Evolutionary conservation across 352 stramenopile species (phyloP), one percentile per base, ranked within the genome.

Genomic region (Pythium pyrilobum): DNA sequence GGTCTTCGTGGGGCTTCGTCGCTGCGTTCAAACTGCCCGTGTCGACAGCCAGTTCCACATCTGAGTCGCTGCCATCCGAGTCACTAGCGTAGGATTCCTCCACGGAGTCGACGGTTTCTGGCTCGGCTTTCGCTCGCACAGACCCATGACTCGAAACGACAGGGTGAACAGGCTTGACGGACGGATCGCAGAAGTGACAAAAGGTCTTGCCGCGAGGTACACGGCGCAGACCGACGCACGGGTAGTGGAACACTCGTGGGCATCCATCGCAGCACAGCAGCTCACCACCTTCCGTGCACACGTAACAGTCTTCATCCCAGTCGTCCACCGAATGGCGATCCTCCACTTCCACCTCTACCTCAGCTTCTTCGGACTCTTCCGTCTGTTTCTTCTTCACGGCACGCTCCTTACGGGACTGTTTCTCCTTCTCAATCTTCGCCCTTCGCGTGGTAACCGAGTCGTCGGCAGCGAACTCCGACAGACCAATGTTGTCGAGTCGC

Each of bases 251-350:
- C 9, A 95, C 81, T 31, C 88, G 74, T 10, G 87, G 88, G 53
- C 95, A 98, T 25, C 82, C 86, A 38, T 95, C 87, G 51, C 95
- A 98, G 52, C 83, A 95, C 23, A 97, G 57, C 18, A 97, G 33
- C 57, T 95, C 81, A 24, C 89, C 90, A 25, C 77, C 77, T 59
- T 87, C 83, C 4, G 59, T 70, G 59, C 95, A 98, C 31, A 95
- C 71, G 52, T 87, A 85, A 44, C 95, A 98, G 62, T 93, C 78
- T 46, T 92, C 80, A 62, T 95, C 81, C 86, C 86, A 96, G 41
- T 91, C 84, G 46, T 90, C 81, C 28, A 77, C 77, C 11, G 74
- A 85, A 31, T 87, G 74, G 24, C 68, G 67, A 12, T 56, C 57
- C 3, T 56, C 55, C 10, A 59, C 57, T 5, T 56, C 55, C 10